phyloP scores from a whole-genome alignment of 768 basidiomycete genomes.

The Tubosaeta brunneosetosa region DNA sequence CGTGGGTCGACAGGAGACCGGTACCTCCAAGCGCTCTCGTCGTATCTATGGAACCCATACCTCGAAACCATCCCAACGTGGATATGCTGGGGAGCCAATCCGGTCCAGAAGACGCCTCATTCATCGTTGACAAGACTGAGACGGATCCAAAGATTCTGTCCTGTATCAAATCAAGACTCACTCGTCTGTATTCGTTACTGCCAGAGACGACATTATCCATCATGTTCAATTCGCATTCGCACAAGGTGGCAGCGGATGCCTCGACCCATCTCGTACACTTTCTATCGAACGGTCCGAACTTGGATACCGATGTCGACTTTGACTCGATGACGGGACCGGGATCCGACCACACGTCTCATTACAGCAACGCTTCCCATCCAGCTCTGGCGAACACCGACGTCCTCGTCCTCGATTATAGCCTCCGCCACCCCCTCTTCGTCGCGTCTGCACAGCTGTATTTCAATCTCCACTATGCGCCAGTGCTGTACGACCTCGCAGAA shows the following conservation, averaged over 20 bases:
- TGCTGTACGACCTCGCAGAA: conserved; percentile 39
- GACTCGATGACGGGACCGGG: conserved; percentile 10
- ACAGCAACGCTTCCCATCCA: conserved; percentile 15
- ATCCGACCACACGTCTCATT: conserved; percentile 10
- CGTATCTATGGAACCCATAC: conserved; percentile 30
- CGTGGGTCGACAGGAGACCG: conserved; percentile 33
- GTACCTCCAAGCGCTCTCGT: conserved; percentile 32
- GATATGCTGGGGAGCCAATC: background rate
- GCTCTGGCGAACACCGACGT: conserved; percentile 34
- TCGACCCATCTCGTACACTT: conserved; percentile 12
- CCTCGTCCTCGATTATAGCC: conserved; percentile 51
- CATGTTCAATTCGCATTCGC: conserved; percentile 2
- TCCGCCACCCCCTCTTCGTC: conserved; percentile 43
- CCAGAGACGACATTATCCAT: conserved; percentile 7
- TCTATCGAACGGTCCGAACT: conserved; percentile 10
- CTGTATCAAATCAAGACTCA: conserved; percentile 18
- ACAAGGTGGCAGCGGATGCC: conserved; percentile 7
- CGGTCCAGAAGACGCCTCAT: background rate
- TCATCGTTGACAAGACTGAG: background rate
- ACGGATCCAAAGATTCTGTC: conserved; percentile 16
- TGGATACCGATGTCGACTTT: background rate
- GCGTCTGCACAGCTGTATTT: background rate
- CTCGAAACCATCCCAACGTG: conserved; percentile 5
- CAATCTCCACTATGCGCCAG: conserved; percentile 40
- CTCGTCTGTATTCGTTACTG: conserved; percentile 8